Conservation (phyloP, 176 grass and related monocot species). For the Ananas comosus region DNA sequence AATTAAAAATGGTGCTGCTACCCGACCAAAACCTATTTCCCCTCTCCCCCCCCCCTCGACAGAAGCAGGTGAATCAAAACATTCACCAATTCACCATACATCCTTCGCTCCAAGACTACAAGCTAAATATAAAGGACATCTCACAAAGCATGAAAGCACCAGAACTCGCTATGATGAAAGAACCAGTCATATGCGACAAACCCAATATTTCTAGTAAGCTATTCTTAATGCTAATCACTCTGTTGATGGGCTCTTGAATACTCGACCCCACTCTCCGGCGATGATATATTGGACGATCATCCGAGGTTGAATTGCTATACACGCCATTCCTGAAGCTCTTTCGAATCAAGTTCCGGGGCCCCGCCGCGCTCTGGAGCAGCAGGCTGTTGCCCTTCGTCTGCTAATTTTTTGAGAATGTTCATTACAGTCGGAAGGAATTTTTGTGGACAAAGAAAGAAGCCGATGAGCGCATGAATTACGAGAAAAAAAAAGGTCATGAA, state of each 20-base stretch:
- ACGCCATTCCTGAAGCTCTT: slow-evolving; percentile 53
- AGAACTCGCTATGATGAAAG: not conserved
- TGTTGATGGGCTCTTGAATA: slow-evolving; percentile 42
- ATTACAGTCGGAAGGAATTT: slow-evolving; percentile 93
- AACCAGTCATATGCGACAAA: not conserved
- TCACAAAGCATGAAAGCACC: not conserved
- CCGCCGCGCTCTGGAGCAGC: slow-evolving; percentile 35
- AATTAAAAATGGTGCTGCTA: not conserved
- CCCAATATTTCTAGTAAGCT: slow-evolving; percentile 8
- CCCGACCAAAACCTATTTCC: not conserved
- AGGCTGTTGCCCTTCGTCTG: slow-evolving; percentile 61
- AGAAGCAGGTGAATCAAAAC: not conserved
- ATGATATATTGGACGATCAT: slow-evolving; percentile 57
- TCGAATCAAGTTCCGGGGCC: slow-evolving; percentile 48
- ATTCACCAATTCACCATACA: not conserved
- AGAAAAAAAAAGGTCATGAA: slow-evolving; percentile 12
- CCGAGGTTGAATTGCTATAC: slow-evolving; percentile 42
- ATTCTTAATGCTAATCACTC: slow-evolving; percentile 37
- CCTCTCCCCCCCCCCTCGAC: not conserved
- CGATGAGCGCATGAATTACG: slow-evolving; percentile 31
- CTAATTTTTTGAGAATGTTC: slow-evolving; percentile 89
- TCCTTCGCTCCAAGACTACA: too few relatives aligned
- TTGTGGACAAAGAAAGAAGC: slow-evolving; percentile 79
- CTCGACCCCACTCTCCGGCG: slow-evolving; percentile 44
- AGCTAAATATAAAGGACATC: too few relatives aligned